Evolutionary conservation across 2,329 filamentous ascomycete genomes (phyloP).

Genomic region (Lecanicillium sp.): DNA sequence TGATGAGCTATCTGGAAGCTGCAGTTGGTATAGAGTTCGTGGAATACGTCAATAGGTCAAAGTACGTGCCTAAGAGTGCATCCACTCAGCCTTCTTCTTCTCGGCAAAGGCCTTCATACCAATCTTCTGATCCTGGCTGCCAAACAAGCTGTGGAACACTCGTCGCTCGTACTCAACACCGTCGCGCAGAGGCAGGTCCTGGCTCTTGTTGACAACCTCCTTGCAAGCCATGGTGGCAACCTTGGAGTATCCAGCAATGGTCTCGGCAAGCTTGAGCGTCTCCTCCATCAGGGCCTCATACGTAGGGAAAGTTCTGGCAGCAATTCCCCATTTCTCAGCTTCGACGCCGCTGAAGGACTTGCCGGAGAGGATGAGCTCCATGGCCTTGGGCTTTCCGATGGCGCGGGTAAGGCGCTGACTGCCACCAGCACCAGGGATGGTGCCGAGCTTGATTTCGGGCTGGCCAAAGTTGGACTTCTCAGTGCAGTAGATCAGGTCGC

Average conservation of each 20-base stretch:
- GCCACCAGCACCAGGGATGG: conserved; percentile 85
- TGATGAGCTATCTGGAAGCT: too few species aligned
- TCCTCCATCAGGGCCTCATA: conserved; percentile 77
- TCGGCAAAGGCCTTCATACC: conserved; percentile 92
- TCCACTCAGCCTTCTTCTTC: conserved; percentile 92
- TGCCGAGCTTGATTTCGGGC: conserved; percentile 92
- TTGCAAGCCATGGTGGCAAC: conserved; percentile 87
- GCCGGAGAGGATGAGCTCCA: conserved; percentile 86
- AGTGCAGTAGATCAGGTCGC: conserved; percentile 88
- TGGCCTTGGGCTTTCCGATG: conserved; percentile 75
- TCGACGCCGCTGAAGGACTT: conserved; percentile 76
- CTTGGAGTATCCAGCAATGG: conserved; percentile 76
- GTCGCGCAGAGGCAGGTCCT: conserved; percentile 79
- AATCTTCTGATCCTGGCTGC: conserved; percentile 93
- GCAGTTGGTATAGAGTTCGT: too few species aligned
- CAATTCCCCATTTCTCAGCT: conserved; percentile 85
- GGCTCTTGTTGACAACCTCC: conserved; percentile 99
- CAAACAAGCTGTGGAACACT: conserved; percentile 89
- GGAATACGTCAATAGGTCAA: too few species aligned
- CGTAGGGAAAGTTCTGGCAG: conserved; percentile 69
- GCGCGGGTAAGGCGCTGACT: conserved; percentile 80
- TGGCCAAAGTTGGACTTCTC: conserved; percentile 85
- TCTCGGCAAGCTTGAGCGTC: conserved; percentile 75
- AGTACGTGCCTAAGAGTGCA: conserved; percentile 51
- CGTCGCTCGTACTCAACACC: conserved; percentile 92